These are phyloP conservation scores for Aspergillus affinis DNA, from an alignment of 495 filamentous ascomycete species.

Conservation along the genomic window DNA sequence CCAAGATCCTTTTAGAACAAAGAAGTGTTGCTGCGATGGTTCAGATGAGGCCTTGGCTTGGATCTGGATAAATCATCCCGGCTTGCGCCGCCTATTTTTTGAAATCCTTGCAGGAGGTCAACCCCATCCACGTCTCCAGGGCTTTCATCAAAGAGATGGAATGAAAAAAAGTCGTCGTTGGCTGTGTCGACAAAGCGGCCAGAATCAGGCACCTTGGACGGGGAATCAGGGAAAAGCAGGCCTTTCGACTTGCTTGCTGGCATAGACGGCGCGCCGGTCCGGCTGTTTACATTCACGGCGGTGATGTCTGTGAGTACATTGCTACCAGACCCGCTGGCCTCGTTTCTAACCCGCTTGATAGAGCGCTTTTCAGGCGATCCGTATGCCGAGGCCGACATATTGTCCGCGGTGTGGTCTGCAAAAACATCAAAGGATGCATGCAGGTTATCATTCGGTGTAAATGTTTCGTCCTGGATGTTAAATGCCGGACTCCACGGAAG, in stretches of 20 bases:
- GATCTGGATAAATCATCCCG: conserved; percentile 33
- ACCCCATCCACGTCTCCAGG: conserved; percentile 64
- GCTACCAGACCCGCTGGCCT: conserved; percentile 43
- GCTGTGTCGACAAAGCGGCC: conserved; percentile 55
- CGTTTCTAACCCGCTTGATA: conserved; percentile 59
- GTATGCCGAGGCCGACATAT: conserved; percentile 52
- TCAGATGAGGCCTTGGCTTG: conserved; percentile 40
- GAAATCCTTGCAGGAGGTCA: conserved; percentile 86
- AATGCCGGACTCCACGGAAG: conserved; percentile 79
- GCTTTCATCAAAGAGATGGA: conserved; percentile 60
- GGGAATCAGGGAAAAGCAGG: conserved; percentile 48
- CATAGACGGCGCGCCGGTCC: conserved; percentile 38
- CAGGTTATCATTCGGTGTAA: conserved; percentile 48
- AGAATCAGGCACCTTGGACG: conserved; percentile 49
- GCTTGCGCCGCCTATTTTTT: conserved; percentile 70
- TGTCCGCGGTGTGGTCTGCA: conserved; percentile 56
- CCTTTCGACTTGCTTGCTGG: conserved; percentile 35
- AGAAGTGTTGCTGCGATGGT: conserved; percentile 43
- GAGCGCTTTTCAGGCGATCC: conserved; percentile 79
- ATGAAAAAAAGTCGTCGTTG: conserved; percentile 62
- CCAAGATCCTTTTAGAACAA: conserved; percentile 31
- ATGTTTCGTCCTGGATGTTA: conserved; percentile 58
- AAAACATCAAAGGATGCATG: conserved; percentile 68
- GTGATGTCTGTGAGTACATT: conserved; percentile 69
- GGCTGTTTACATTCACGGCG: conserved; percentile 48